Evolutionary conservation across 176 grass and related monocot species (phyloP), one percentile per base, ranked within the genome.

Genomic region (Zizania latifolia): DNA sequence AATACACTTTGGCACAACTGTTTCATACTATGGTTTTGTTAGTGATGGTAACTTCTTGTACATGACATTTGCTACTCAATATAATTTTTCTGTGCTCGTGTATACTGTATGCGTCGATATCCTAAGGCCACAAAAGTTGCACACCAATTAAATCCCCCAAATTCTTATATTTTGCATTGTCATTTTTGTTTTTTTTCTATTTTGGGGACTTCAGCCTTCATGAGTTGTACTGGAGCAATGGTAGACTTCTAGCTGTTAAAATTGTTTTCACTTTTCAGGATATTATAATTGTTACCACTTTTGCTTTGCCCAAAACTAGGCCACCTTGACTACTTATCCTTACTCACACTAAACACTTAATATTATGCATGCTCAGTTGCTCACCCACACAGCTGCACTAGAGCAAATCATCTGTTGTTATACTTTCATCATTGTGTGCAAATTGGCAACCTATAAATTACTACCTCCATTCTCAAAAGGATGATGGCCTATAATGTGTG

Each of bases 21-120:
- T 94, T 83, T 92, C 95, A 46, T 99, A 99, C 69, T 99, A 92
- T 89, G 91, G 95, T 72, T 99, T 99, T 79, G 59, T 99, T 58
- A 94, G 91, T 82, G 95, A 99, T 86, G 95, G 91, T 99, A 99
- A 85, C 32, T 65, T 70, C 41, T 54, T 32, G 81, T 74, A 65
- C 36, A 37, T 38, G 32, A 40, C 17, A 29, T 66, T 48, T 68
- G 31, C 56, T 70, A 56, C 63, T 33, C 45, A 84, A 8, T 26
- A 50, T 2, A 14, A 46, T 35, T 56, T 21, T 16, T 65, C n/a
- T 43, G 16, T 39, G 67, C 19, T 59, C 0, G 41, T 45, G 21
- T 33, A 44, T 10, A 26, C 9, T 45, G 74, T 24, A 19, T 36
- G 5, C 51, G 70, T 26, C 23, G 33, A 10, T 48, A 77, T 56